These are phyloP conservation scores for Xylaria sp. DNA, from an alignment of 2,329 filamentous ascomycete genomes.

Conservation along the genomic window DNA sequence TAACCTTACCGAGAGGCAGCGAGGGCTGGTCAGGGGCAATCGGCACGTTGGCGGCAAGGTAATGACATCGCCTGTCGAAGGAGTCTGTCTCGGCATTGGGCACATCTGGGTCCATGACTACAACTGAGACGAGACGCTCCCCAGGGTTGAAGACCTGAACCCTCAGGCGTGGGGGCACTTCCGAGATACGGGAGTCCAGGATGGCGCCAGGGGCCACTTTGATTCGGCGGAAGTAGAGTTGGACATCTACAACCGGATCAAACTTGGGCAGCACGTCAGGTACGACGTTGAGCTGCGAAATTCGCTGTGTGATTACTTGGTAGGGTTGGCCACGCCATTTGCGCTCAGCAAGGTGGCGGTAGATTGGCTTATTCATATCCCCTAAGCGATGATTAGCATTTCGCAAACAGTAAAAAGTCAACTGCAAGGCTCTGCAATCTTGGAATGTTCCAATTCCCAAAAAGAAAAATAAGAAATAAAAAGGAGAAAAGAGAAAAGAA, in stretches of 20 bases:
- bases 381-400: constrained; percentile 53
- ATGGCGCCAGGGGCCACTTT: constrained; percentile 76
- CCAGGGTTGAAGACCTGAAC: constrained; percentile 86
- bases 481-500: neutral
- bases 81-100: constrained; percentile 74
- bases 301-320: constrained; percentile 79
- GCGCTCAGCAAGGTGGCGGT: constrained; percentile 82
- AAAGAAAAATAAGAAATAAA: neutral
- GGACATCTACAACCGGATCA: constrained; percentile 77
- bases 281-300: constrained; percentile 82
- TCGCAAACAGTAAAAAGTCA: neutral
- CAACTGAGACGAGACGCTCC: constrained; percentile 79
- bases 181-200: constrained; percentile 73
- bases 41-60: constrained; percentile 70
- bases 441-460: neutral
- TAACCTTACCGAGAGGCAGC: constrained; percentile 66
- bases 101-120: constrained; percentile 88
- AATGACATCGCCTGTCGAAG: constrained; percentile 85
- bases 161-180: constrained; percentile 72
- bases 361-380: constrained; percentile 96
- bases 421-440: neutral
- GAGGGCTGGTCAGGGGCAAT: constrained; percentile 57
- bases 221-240: constrained; percentile 74
- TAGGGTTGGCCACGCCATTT: constrained; percentile 88
- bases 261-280: constrained; percentile 85